Evolutionary conservation across 2,329 filamentous ascomycete species (phyloP), one percentile per base, ranked within the genome.

Genomic region (Aspergillus transmontanensis): DNA sequence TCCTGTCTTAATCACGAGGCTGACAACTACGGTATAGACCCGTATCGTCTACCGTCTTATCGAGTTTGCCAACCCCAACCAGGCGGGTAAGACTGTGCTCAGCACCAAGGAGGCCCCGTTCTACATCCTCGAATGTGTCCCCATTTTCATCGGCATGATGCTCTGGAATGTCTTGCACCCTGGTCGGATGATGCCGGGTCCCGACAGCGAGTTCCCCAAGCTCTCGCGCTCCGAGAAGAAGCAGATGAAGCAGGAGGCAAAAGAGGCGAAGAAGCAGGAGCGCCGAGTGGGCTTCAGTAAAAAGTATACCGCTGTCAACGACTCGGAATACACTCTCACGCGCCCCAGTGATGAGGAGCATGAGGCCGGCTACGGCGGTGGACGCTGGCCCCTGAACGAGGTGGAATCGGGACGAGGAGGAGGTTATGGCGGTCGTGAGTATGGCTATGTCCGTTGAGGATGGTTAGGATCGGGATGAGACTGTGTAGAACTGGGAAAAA

Each of bases 1-100:
- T 21, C 10, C 11, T 2, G 26, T 26, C 5, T 6, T 5, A 2
- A 46, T 5, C n/a, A 46, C 2, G 10, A 46, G 26, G 5, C 21
- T 46, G 21, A 46, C 11, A 26, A 26, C 45, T 11, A 46, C 4
- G 21, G 26, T 4, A 10, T 26, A 46, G 45, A 46, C 21, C 5
- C 82, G 87, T 26, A 88, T 85, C 60, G 80, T 88, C 60, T 89
- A 82, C 70, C 83, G 87, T 9, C 79, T 85, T 0, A 79, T 86
- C n/a, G 86, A 89, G 73, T 88, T 85, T 75, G 87, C 87, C 65
- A 80, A 78, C 57, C 71, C 84, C 6, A 39, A 54, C 9, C 50
- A 55, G 23, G 58, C 39, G 0, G 67, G 73, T 30, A 72, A 83
- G 14, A 75, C 83, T 28, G 75, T 78, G 26, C 76, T 76, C 7